Conservation (phyloP, 1,139 yeast species). For the Ashbya aceris region DNA sequence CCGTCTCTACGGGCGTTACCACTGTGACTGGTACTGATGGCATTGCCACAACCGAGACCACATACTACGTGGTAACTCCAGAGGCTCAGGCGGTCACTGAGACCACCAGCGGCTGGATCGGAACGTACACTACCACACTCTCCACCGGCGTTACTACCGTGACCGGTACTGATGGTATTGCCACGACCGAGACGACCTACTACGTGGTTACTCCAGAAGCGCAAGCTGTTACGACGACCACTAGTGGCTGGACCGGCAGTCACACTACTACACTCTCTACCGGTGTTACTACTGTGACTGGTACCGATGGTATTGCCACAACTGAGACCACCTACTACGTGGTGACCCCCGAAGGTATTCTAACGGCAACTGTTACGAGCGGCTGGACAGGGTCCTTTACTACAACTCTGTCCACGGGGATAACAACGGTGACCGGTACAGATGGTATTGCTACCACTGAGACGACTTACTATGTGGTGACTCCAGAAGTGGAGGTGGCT, state of each 20-base stretch:
- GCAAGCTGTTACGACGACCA: constrained; percentile 7
- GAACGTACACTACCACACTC: constrained; percentile 6
- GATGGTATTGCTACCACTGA: constrained; percentile 7
- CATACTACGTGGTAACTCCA: constrained; percentile 13
- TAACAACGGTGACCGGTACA: constrained; percentile 6
- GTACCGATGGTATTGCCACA: constrained; percentile 7
- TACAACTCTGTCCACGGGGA: constrained; percentile 10
- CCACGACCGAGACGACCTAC: constrained; percentile 10
- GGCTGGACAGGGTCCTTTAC: constrained; percentile 8
- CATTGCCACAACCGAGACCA: constrained; percentile 5
- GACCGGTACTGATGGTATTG: constrained; percentile 5
- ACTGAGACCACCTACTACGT: constrained; percentile 7
- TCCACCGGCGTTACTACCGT: constrained; percentile 8
- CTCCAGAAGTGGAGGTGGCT: constrained; percentile 6
- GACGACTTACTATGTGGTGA: constrained; percentile 8
- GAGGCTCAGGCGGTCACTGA: constrained; percentile 7
- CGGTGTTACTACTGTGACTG: constrained; percentile 2
- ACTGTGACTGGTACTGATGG: constrained; percentile 9
- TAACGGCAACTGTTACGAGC: constrained; percentile 8
- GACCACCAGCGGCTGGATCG: constrained; percentile 6
- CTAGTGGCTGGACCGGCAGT: constrained; percentile 9
- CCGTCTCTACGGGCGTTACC: constrained; percentile 8
- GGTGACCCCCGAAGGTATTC: constrained; percentile 12
- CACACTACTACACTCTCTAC: constrained; percentile 9
- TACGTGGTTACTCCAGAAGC: constrained; percentile 12